Percentiles rank a stretch among this genome's conserved stretches.
These are phyloP conservation scores for Periconia macrospinosa DNA, from an alignment of 2,329 filamentous ascomycete species.

Conservation along the genomic window DNA sequence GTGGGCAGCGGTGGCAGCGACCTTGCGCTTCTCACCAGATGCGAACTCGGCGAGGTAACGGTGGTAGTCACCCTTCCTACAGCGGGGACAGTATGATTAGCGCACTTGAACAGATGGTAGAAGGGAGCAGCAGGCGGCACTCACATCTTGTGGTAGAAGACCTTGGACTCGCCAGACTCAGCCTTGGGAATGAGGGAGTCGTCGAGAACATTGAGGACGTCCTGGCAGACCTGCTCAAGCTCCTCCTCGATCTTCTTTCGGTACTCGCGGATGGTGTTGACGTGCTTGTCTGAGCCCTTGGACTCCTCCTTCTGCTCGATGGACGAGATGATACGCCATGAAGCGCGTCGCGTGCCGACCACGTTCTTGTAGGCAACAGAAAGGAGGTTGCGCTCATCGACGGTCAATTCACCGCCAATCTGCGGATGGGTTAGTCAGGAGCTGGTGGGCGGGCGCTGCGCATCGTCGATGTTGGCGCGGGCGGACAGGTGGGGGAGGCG, in stretches of 20 bases:
- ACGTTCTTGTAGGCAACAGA: conserved; percentile 99
- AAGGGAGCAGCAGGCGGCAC: conserved; percentile 39
- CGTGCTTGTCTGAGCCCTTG: conserved; percentile 96
- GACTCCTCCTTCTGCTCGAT: conserved; percentile 99
- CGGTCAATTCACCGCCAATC: conserved; percentile 68
- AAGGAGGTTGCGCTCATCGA: conserved; percentile 83
- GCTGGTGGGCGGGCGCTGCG: background rate
- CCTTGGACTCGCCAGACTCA: conserved; percentile 96
- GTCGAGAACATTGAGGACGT: conserved; percentile 94
- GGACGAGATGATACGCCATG: conserved; percentile 98
- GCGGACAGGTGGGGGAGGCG: conserved; percentile 11
- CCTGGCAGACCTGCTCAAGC: conserved; percentile 97
- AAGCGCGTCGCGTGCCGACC: conserved; percentile 95
- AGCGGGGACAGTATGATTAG: conserved; percentile 16
- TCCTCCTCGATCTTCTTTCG: conserved; percentile 97
- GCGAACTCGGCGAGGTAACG: conserved; percentile 94
- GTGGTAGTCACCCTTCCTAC: conserved; percentile 96
- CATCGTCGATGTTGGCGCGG: conserved; percentile 8
- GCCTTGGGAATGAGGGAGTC: conserved; percentile 93
- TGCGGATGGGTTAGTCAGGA: conserved; percentile 37
- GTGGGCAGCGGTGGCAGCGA: conserved; percentile 80
- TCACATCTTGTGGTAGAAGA: conserved; percentile 99
- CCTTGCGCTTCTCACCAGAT: conserved; percentile 88
- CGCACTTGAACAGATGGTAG: background rate
- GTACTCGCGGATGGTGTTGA: conserved; percentile 92